Evolutionary conservation across 768 basidiomycete species (phyloP).

Genomic region (Leccinum subgranulosum): DNA sequence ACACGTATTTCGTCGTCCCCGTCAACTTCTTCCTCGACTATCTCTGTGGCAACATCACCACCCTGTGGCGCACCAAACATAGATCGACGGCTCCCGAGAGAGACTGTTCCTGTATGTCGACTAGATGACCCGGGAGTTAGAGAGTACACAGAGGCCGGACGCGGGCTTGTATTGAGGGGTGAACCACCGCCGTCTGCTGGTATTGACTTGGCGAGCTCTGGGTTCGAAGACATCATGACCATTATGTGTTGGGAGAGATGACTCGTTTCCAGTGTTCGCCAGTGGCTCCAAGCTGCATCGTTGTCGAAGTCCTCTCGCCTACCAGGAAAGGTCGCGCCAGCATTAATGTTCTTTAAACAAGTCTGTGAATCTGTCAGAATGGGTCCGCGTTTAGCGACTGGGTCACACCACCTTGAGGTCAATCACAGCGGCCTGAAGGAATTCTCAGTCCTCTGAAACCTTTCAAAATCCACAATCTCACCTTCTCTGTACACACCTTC

Average conservation of each 20-base stretch:
- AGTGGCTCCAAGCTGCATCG: conserved; percentile 80
- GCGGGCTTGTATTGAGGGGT: conserved; percentile 30
- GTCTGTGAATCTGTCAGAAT: conserved; percentile 40
- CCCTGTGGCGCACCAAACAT: conserved; percentile 36
- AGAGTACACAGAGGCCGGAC: conserved; percentile 61
- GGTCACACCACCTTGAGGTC: conserved; percentile 71
- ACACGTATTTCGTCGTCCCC: conserved; percentile 69
- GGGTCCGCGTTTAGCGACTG: background rate
- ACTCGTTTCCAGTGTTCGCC: conserved; percentile 78
- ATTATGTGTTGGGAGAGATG: conserved; percentile 88
- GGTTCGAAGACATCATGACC: conserved; percentile 80
- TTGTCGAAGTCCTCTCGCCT: conserved; percentile 82
- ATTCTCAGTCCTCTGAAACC: background rate
- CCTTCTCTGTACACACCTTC: conserved; percentile 74
- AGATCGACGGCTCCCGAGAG: conserved; percentile 69
- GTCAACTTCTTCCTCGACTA: conserved; percentile 40
- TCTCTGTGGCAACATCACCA: conserved; percentile 31
- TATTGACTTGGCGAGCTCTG: conserved; percentile 79
- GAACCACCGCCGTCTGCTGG: conserved; percentile 43
- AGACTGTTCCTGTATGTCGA: conserved; percentile 55
- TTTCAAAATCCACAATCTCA: conserved; percentile 16
- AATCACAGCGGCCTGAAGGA: conserved; percentile 67
- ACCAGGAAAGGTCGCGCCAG: conserved; percentile 79
- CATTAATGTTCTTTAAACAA: conserved; percentile 88
- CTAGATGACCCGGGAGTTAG: conserved; percentile 34